Evolutionary conservation across 306 rosid genomes (phyloP), one percentile per base, ranked within the genome.

Genomic region (Gastrolobium villosum): DNA sequence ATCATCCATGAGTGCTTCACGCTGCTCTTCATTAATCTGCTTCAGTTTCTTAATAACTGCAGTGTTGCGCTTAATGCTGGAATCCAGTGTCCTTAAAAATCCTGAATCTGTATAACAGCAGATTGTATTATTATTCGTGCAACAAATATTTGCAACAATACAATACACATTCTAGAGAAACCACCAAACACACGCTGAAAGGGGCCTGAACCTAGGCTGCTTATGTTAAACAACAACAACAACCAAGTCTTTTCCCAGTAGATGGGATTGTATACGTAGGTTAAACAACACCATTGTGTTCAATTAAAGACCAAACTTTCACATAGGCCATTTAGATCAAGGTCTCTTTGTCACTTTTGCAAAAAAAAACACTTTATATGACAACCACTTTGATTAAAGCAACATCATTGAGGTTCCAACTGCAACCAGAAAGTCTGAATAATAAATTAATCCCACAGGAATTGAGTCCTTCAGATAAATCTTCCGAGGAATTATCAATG

Each of bases 1-100:
- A 20, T 96, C 99, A 10, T 96, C 99, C 87, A 91, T 89, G 84
- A 93, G 83, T 43, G 94, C 85, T 73, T 91, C 99, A 15, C 97
- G 90, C 82, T 87, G 99, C 87, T 96, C 99, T 82, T 96, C 98
- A 81, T 93, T 96, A 61, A 93, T 96, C 86, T 88, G 99, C 90
- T 91, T 96, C 80, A 96, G 90, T 73, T 96, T 96, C 88, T 96
- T 96, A 54, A 93, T 96, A 80, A 96, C 92, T 6, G 99, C 96
- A 53, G 99, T 93, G 77, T 96, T 96, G 76, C 97, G 99, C 86
- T 85, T 96, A 66, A 96, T 96, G 87, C 97, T 96, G 49, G 99
- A 91, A 85, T 96, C 99, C 86, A 96, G 76, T 31, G 99, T 87
- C 88, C 98, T 87, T 14, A 96, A 89, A 76, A 91, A 93, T 74